Evolutionary conservation across 768 basidiomycete species (phyloP), one percentile per base, ranked within the genome.

Genomic region (Lactifluus volemus): DNA sequence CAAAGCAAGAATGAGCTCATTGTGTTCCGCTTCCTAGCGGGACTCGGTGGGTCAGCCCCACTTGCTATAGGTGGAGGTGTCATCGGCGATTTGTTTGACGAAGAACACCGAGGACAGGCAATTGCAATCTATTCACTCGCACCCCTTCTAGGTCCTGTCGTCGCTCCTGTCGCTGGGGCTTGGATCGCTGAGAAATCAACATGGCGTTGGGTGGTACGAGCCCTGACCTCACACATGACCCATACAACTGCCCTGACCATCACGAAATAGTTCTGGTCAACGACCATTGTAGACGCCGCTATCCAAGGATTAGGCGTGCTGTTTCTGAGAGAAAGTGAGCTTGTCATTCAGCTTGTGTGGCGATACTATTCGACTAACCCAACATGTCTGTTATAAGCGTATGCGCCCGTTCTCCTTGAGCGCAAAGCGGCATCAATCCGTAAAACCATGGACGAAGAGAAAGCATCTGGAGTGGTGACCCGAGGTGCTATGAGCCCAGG

Each of bases 1-100:
- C 77, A 78, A 56, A 85, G 75, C 53, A 76, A 77, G 58, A 73
- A 71, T 0, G 80, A 88, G 64, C 72, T 89, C 12, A 80, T 88
- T 53, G 83, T 75, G 0, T 89, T 89, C 66, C 80, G 88, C 19
- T 81, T 90, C 64, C 71, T 89, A 2, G 73, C 86, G 1, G 88
- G 88, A 2, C 60, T 90, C 1, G 89, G 88, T 30, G 89, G 88
- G 0, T 84, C 85, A 55, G 88, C 87, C 0, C 85, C 88, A 6
- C 72, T 88, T 1, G 71, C 82, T 5, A 77, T 70, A 49, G 89
- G 88, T 39, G 89, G 86, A 21, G 89, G 84, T 6, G 77, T 86
- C 5, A 71, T 88, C 1, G 80, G 81, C n/a, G 86, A 88, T 68
- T 74, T 80, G 15, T 88, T 83, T 80, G 68, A 62, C 14, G 61